These are phyloP conservation scores for Oryza australiensis DNA, from an alignment of 176 grass and related monocot genomes.

Conservation along the genomic window DNA sequence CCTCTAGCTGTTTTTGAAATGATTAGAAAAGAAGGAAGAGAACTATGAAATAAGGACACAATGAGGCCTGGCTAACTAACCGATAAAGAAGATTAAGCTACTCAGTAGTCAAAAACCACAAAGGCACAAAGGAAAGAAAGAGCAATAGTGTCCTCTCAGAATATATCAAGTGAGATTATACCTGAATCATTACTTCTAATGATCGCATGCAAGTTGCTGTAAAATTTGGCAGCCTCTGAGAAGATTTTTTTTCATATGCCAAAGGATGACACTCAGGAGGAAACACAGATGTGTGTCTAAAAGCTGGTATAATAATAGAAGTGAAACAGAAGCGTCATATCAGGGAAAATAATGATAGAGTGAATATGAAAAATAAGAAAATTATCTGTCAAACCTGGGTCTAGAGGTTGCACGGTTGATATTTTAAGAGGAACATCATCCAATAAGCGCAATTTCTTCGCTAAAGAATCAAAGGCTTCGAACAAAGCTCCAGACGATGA, in stretches of 20 bases:
- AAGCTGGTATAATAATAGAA: constrained; percentile 52
- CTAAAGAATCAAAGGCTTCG: constrained; percentile 70
- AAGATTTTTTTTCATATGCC: constrained; percentile 61
- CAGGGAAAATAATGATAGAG: neutral
- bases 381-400: constrained; percentile 57
- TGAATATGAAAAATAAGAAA: constrained; percentile 23
- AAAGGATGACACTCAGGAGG: constrained; percentile 91
- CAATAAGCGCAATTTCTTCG: constrained; percentile 68
- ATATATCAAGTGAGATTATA: constrained; percentile 18
- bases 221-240: constrained; percentile 52
- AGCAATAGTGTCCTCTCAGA: neutral
- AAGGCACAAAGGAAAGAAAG: constrained; percentile 9
- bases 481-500: constrained; percentile 67
- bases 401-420: constrained; percentile 75
- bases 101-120: neutral
- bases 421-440: constrained; percentile 90
- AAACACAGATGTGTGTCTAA: constrained; percentile 89
- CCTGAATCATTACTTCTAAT: constrained; percentile 91
- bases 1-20: constrained; percentile 70
- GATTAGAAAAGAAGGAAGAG: constrained; percentile 2
- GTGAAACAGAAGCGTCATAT: constrained; percentile 2
- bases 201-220: constrained; percentile 66
- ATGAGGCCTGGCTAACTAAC: constrained; percentile 9
- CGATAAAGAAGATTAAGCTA: constrained; percentile 23
- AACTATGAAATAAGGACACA: constrained; percentile 27